Evolutionary conservation across 108 stramenopile species (phyloP).

Genomic region (Stephanodiscus triporus): DNA sequence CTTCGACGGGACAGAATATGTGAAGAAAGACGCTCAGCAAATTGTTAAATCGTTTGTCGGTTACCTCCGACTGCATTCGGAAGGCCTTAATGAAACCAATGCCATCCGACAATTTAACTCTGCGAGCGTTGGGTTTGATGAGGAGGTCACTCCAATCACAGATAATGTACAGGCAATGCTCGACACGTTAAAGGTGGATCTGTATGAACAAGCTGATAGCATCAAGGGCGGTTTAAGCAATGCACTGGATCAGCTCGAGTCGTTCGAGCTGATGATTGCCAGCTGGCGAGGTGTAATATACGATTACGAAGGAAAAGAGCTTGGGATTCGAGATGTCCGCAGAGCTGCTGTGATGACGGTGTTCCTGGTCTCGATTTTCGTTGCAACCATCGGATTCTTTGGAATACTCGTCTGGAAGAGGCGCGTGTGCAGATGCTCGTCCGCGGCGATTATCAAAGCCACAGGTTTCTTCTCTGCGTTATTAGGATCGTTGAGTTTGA

Average conservation of each 20-base stretch:
- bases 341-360: slow-evolving; percentile 33
- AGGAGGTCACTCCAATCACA: slow-evolving; percentile 43
- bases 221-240: slow-evolving; percentile 32
- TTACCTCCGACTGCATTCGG: slow-evolving; percentile 30
- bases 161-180: slow-evolving; percentile 45
- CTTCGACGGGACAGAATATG: slow-evolving; percentile 52
- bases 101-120: slow-evolving; percentile 29
- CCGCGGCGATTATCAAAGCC: slow-evolving; percentile 21
- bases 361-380: slow-evolving; percentile 28
- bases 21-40: slow-evolving; percentile 29
- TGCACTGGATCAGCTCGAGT: slow-evolving; percentile 43
- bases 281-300: slow-evolving; percentile 35
- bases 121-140: slow-evolving; percentile 35
- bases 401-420: slow-evolving; percentile 35
- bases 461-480: slow-evolving; percentile 45
- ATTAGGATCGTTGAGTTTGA: slow-evolving; percentile 28
- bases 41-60: slow-evolving; percentile 48
- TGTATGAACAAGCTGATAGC: slow-evolving; percentile 40
- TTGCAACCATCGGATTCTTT: slow-evolving; percentile 32
- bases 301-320: slow-evolving; percentile 39
- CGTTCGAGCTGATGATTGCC: slow-evolving; percentile 8
- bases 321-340: slow-evolving; percentile 22
- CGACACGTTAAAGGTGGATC: slow-evolving; percentile 49
- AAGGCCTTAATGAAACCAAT: slow-evolving; percentile 33
- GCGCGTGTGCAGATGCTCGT: slow-evolving; percentile 16